Base-by-base conservation (phyloP, 2,329 filamentous ascomycete genomes). In the Botrytis medusae region DNA sequence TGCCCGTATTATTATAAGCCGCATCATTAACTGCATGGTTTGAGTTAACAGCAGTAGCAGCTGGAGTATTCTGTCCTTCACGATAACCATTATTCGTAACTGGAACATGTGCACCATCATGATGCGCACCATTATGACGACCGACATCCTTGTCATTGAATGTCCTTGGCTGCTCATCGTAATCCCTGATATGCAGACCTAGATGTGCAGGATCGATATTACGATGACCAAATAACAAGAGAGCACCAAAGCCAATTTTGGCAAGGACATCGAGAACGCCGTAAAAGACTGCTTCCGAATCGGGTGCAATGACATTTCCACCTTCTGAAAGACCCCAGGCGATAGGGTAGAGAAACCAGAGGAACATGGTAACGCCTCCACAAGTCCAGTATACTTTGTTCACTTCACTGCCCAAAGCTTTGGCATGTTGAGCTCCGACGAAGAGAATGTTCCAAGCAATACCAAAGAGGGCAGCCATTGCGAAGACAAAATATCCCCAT, bases 231-330 rank as follows among this genome's bases (percentile, higher is more conserved):
- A 84, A 68, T 68, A 93, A 82, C 1, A 93, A 84, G 0, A 91
- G 79, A 20, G 84, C 83, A 25, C 88, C 88, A 76, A 92, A 92
- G 14, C 87, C 83, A 0, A 89, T 88, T 82, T 92, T 92, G 10
- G 90, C 86, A 4, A 91, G 74, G 8, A 92, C 81, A 74, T 93
- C 91, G 0, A 93, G 84, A 4, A 92, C 82, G 60, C 90, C 89
- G 78, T 93, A 93, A 79, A 92, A 46, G 87, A 91, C 82, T 18
- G 89, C 89, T 79, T 93, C 91, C 0, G 87, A 88, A 78, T 93
- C 90, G 0, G 89, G 87, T 2, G 89, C 82, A 69, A 92, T 91
- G 75, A 91, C 81, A 77, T 92, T 92, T 18, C 89, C 90, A 46
- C 89, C 90, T 81, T 92, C 90, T 61, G 82, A 84, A 3, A 91